Base-by-base conservation (phyloP, 495 filamentous ascomycete species). In the Mytilinidion resinicola region DNA sequence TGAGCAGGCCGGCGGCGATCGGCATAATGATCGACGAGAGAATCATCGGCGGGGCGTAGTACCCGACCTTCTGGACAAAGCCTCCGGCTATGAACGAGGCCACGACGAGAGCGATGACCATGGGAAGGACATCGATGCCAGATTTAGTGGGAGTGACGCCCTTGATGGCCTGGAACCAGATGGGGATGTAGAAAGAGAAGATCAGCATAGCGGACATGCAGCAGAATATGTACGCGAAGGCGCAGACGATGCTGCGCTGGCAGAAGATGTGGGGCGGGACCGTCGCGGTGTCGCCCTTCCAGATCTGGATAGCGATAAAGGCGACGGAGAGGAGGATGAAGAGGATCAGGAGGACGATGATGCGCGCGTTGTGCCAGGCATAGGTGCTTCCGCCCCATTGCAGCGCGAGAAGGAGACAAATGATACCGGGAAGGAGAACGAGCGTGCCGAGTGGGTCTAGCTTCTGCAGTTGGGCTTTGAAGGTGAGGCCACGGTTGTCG, bases 91-190 rank as follows among this genome's bases (percentile, higher is more conserved):
- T 19, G 12, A 95, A 76, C 1, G 82, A 82, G 39, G 78, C 65
- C 17, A 91, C 47, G 14, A 88, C 82, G 3, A 84, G 70, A 3
- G 72, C 67, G 17, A 92, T 75, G 17, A 95, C 80, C 70, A 88
- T 76, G 0, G 90, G 90, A 10, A 96, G 72, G 59, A 84, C 88
- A 70, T 82, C 81, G 67, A 95, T 86, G 19, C 91, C 91, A 0
- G 86, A 90, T 37, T 80, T 73, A 11, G 83, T 80, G 11, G 90
- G 86, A 0, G 75, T 75, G 0, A 80, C 81, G 49, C 78, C 81
- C 68, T 91, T 85, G 69, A 96, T 83, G 6, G 88, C 82, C 66
- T 96, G 91, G 77, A 96, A 95, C 86, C 87, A 96, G 62, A 92
- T 86, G 0, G 91, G 90, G 17, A 95, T 72, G 76, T 86, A 86